Evolutionary conservation across 176 grass and related monocot species (phyloP).

Genomic region (Pharus latifolius): DNA sequence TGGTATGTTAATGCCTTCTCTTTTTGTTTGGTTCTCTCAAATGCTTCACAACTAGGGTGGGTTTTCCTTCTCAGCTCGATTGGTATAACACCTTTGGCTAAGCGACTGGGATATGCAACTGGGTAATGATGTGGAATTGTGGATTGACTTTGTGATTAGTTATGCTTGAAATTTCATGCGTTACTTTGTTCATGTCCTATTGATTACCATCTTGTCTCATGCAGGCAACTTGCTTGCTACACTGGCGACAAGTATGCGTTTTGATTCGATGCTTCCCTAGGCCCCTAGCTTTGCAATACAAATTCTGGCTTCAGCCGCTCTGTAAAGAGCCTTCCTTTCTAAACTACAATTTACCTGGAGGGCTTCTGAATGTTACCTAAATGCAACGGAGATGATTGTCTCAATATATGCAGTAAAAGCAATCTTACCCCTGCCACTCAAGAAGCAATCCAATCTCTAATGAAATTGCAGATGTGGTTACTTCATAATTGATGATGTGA

Average conservation of each 20-base stretch:
- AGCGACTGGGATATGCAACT: slow-evolving; percentile 95
- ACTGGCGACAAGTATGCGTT: slow-evolving; percentile 75
- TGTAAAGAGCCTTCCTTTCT: neutral
- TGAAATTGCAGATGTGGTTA: no score
- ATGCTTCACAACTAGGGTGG: slow-evolving; percentile 73
- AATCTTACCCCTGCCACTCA: no score
- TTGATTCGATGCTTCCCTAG: no score
- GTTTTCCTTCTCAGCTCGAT: slow-evolving; percentile 99
- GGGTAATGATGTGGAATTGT: slow-evolving; percentile 37
- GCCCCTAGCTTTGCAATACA: neutral
- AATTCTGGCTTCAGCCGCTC: neutral
- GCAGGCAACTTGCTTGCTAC: slow-evolving; percentile 93
- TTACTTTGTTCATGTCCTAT: neutral
- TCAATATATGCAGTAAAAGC: slow-evolving; percentile 89
- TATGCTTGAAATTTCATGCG: neutral
- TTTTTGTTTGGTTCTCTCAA: slow-evolving; percentile 1
- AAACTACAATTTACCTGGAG: slow-evolving; percentile 76
- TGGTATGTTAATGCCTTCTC: neutral
- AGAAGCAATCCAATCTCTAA: no score
- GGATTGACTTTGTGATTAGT: neutral
- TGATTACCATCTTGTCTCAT: slow-evolving; percentile 14
- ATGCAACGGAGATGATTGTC: slow-evolving; percentile 99
- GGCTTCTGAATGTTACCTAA: slow-evolving; percentile 91
- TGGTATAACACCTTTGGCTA: slow-evolving; percentile 84
- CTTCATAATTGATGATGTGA: no score